A percentile compares a stretch with the other conserved stretches of the same genome.
phyloP scores from a whole-genome alignment of 176 grass and related monocot genomes.

The Rhipidocladum racemiflorum region DNA sequence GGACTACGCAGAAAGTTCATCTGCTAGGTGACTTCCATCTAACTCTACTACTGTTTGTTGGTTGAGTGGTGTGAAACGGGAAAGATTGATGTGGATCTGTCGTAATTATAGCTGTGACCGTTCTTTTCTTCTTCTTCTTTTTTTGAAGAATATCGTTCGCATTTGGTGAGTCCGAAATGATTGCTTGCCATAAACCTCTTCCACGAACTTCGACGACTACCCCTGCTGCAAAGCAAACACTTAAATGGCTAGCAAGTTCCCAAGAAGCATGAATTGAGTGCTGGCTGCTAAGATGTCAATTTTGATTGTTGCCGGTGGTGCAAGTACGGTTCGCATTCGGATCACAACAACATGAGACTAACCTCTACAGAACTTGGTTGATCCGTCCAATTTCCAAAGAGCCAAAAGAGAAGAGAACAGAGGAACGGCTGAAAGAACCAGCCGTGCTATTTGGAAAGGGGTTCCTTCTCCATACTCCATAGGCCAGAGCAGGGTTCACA shows the following conservation, averaged over 20 bases:
- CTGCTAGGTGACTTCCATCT: neutral
- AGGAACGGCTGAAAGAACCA: too few species aligned
- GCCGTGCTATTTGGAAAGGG: too few species aligned
- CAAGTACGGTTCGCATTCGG: neutral
- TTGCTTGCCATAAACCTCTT: neutral
- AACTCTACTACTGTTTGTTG: neutral
- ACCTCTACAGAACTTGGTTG: neutral
- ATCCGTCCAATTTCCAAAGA: too few species aligned
- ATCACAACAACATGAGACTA: neutral
- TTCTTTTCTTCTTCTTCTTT: too few species aligned
- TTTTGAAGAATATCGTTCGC: neutral
- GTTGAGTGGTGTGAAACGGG: neutral
- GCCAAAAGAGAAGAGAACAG: too few species aligned
- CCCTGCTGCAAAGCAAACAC: neutral
- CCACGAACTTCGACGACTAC: neutral
- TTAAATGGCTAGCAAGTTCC: neutral
- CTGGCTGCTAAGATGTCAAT: neutral
- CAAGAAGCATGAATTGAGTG: neutral
- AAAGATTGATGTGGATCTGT: neutral
- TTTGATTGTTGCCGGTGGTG: neutral
- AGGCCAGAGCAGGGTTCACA: too few species aligned
- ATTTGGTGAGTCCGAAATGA: too few species aligned
- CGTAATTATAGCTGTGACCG: neutral
- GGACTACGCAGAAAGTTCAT: neutral
- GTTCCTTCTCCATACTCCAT: too few species aligned